Evolutionary conservation across 768 basidiomycete species (phyloP), one percentile per base, ranked within the genome.

Genomic region (Tulasnella sp.): DNA sequence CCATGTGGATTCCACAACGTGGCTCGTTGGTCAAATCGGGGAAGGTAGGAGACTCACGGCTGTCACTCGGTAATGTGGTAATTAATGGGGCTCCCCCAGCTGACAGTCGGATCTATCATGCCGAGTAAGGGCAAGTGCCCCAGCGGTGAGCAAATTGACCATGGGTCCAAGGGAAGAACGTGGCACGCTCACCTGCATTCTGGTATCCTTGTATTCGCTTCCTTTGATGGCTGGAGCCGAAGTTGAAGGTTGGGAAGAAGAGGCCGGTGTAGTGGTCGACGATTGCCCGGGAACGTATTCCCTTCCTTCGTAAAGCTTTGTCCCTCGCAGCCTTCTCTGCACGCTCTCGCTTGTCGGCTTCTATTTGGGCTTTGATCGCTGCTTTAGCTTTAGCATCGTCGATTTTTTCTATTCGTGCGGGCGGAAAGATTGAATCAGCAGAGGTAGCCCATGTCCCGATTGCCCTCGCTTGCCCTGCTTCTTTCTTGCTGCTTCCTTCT

Each of bases 321-420:
- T 98, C 97, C 70, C 91, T 86, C 0, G 96, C 96, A 1, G 91
- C 87, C 82, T 93, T 96, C 82, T 93, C 95, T 0, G 94, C 94
- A 26, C 97, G 90, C 11, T 90, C 91, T 74, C 89, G 89, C 85
- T 96, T 99, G 86, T 98, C 96, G 0, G 91, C 93, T 84, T 96
- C 96, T 80, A 98, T 98, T 83, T 98, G 96, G 0, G 93, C 94
- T 83, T 95, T 95, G 82, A 98, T 87, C 0, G 93, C 93, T 3
- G 93, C 94, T 80, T 86, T 90, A 1, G 95, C 96, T 82, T 91
- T 91, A 15, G 91, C 91, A 72, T 99, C 97, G 74, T 92, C 93
- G 57, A 94, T 82, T 85, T 98, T 99, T 82, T 98, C 97, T 96
- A 82, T 32, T 79, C 76, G 74, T 70, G 18, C 26, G 20, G 44